Evolutionary conservation across 768 basidiomycete genomes (phyloP).

Genomic region (Lactarius indigo): DNA sequence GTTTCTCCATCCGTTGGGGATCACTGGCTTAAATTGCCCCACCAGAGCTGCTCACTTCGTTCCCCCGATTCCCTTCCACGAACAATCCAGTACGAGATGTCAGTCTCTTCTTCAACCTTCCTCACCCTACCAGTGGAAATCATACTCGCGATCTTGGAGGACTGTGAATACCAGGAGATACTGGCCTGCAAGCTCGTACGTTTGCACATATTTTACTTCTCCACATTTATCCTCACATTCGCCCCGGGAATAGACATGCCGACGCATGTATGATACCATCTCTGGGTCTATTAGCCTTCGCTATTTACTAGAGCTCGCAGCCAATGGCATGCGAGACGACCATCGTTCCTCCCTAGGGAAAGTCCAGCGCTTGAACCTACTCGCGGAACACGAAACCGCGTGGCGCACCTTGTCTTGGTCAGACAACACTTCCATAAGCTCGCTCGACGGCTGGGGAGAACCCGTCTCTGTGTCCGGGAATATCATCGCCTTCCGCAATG

Average conservation of each 20-base stretch:
- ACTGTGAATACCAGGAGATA: neutral
- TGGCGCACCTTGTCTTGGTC: conserved; percentile 8
- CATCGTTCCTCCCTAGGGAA: neutral
- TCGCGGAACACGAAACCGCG: neutral
- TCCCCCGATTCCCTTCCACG: neutral
- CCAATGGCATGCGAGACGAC: conserved; percentile 9
- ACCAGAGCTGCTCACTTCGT: neutral
- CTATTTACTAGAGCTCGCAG: conserved; percentile 10
- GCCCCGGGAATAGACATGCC: neutral
- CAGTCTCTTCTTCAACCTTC: neutral
- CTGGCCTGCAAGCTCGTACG: conserved; percentile 4
- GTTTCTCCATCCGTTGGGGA: neutral
- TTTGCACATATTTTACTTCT: neutral
- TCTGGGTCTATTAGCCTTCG: conserved; percentile 6
- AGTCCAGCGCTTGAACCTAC: conserved; percentile 5
- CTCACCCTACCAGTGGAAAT: conserved; percentile 6
- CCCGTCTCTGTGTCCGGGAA: conserved; percentile 9
- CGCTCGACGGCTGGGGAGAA: conserved; percentile 3
- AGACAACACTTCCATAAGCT: neutral
- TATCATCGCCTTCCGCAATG: neutral
- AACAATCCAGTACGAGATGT: neutral
- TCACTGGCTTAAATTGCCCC: neutral
- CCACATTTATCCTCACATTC: neutral
- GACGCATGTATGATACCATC: neutral
- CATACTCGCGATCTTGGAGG: neutral